Evolutionary conservation across 768 basidiomycete species (phyloP).

Genomic region (Agrocybe pediades): DNA sequence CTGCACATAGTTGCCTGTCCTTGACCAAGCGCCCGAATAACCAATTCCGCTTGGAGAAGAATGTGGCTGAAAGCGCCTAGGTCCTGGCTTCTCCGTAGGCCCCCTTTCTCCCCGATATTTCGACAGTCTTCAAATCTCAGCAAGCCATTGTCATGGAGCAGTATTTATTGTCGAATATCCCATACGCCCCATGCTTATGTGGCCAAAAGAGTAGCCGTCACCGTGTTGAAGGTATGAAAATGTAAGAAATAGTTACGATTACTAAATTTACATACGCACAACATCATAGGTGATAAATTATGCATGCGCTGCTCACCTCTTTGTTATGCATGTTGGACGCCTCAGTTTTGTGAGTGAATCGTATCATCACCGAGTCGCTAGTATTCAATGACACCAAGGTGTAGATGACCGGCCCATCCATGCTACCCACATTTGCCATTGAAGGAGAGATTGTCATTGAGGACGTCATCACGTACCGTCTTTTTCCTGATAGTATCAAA

Average conservation of each 20-base stretch:
- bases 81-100: background rate
- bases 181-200: background rate
- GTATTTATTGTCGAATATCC: background rate
- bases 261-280: conserved; percentile 1
- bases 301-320: conserved; percentile 60
- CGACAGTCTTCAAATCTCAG: background rate
- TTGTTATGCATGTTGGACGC: conserved; percentile 61
- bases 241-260: background rate
- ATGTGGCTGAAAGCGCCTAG: conserved; percentile 7
- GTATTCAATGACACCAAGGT: background rate
- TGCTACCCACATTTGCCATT: conserved; percentile 73
- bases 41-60: background rate
- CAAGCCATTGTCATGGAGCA: conserved; percentile 4
- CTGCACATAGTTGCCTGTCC: too few relatives aligned
- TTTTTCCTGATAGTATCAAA: conserved; percentile 49
- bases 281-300: conserved; percentile 51
- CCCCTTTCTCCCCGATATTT: background rate
- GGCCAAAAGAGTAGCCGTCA: conserved; percentile 8
- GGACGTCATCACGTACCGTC: conserved; percentile 53
- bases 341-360: conserved; percentile 45
- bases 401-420: conserved; percentile 75
- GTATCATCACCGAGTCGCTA: background rate
- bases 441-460: conserved; percentile 67
- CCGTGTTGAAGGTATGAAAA: conserved; percentile 16
- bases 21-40: too few relatives aligned